phyloP scores from a whole-genome alignment of 306 rosid species.

The Rosa multiflora region DNA sequence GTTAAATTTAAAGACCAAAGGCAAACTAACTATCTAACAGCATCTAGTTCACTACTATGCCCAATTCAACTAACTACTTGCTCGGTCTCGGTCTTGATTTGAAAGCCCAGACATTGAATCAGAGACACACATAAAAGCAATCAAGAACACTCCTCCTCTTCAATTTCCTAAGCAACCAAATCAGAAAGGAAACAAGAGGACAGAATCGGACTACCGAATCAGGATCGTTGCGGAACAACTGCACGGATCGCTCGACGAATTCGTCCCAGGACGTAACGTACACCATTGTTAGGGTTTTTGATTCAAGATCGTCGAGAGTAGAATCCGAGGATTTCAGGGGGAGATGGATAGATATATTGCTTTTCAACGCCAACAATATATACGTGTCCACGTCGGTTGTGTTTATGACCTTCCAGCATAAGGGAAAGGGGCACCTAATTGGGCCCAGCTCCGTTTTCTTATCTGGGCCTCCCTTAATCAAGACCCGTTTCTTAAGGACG shows the following conservation, averaged over 20 bases:
- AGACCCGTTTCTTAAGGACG: not conserved
- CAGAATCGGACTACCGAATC: conserved; percentile 40
- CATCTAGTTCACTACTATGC: not conserved
- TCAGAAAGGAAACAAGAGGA: not conserved
- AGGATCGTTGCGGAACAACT: conserved; percentile 87
- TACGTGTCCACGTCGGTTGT: not conserved
- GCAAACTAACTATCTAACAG: not conserved
- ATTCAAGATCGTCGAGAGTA: not conserved
- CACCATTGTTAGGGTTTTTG: conserved; percentile 45
- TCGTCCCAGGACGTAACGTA: conserved; percentile 74
- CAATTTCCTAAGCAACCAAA: conserved; percentile 24
- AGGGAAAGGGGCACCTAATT: not conserved
- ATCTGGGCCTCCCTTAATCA: too few species aligned
- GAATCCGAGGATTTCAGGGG: not conserved
- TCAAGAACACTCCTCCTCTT: not conserved
- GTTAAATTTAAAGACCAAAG: not conserved
- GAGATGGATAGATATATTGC: not conserved
- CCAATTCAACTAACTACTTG: not conserved
- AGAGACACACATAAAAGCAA: not conserved
- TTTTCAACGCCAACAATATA: not conserved
- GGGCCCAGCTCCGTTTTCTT: not conserved
- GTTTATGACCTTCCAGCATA: too few species aligned
- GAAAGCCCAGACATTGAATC: not conserved
- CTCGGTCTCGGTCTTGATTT: too few species aligned
- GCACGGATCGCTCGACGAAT: conserved; percentile 76